A percentile compares a stretch with the other conserved stretches of the same genome.
Conservation (phyloP, 2,329 filamentous ascomycete species). For the Sporothrix sp. region DNA sequence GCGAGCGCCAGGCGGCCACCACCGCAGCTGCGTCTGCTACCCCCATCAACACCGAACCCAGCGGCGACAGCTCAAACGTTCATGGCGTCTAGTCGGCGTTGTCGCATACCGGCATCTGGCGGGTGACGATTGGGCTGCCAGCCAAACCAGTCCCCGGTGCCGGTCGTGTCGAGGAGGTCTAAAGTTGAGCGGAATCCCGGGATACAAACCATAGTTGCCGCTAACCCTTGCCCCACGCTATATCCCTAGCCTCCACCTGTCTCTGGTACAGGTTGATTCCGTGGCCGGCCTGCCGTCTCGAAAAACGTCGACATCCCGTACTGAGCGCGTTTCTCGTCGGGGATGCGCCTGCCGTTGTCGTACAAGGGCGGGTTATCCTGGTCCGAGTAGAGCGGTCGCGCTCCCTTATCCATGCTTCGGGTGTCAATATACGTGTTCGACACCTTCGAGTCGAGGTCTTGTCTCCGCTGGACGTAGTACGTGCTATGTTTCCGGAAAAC, state of each 20-base stretch:
- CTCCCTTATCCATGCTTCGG: background rate
- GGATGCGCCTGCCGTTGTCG: background rate
- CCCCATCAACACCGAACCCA: too few species aligned
- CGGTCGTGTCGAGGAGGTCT: too few species aligned
- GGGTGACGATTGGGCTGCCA: too few species aligned
- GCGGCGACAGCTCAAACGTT: too few species aligned
- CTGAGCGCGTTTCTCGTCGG: background rate
- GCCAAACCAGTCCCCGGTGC: too few species aligned
- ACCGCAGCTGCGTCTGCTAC: too few species aligned
- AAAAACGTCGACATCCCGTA: background rate
- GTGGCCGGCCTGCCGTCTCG: background rate
- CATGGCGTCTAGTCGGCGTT: too few species aligned
- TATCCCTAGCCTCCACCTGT: background rate
- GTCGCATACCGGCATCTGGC: too few species aligned
- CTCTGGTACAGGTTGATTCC: background rate
- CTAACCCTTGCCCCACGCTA: too few species aligned
- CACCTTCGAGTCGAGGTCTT: background rate
- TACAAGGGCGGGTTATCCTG: background rate
- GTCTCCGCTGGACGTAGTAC: background rate
- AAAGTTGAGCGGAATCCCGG: too few species aligned
- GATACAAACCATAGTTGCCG: too few species aligned
- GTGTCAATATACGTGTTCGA: background rate
- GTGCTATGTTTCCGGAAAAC: background rate
- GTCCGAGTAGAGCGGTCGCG: background rate
- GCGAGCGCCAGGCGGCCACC: too few species aligned